phyloP scores from a whole-genome alignment of 1,284 basidiomycete genomes.

The Leccinum pachyderme region DNA sequence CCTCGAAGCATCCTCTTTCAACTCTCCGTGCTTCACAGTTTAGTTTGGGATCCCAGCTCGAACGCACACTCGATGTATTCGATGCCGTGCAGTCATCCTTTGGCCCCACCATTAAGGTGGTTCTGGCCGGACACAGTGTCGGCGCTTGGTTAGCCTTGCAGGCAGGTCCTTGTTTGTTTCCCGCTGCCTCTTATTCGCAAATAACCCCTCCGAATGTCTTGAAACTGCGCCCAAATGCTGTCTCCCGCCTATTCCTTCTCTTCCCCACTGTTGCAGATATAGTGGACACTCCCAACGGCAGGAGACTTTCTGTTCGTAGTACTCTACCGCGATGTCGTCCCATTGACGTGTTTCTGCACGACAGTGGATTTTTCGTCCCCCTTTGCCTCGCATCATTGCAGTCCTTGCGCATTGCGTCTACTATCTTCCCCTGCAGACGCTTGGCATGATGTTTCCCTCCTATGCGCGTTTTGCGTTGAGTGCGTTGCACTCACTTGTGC shows the following conservation, averaged over 20 bases:
- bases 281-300: slow-evolving; percentile 54
- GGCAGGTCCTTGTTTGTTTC: slow-evolving; percentile 31
- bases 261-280: slow-evolving; percentile 61
- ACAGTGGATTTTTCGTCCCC: slow-evolving; percentile 50
- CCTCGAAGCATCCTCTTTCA: slow-evolving; percentile 7
- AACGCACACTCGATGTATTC: slow-evolving; percentile 48
- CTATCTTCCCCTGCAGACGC: slow-evolving; percentile 17
- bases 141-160: slow-evolving; percentile 61
- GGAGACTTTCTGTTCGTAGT: slow-evolving; percentile 39
- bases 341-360: not conserved
- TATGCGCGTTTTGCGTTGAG: slow-evolving; percentile 50
- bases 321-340: not conserved
- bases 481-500: slow-evolving; percentile 47
- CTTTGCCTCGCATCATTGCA: slow-evolving; percentile 44
- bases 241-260: slow-evolving; percentile 47
- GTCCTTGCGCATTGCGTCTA: slow-evolving; percentile 28
- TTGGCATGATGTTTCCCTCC: slow-evolving; percentile 23
- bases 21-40: slow-evolving; percentile 20
- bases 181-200: not conserved
- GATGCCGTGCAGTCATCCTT: slow-evolving; percentile 42
- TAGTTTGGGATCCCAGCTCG: slow-evolving; percentile 45
- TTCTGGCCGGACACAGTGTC: slow-evolving; percentile 59
- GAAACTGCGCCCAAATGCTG: slow-evolving; percentile 41
- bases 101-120: slow-evolving; percentile 36
- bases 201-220: slow-evolving; percentile 38